phyloP scores from a whole-genome alignment of 1,139 yeast genomes.

The Yamadazyma taylorii region DNA sequence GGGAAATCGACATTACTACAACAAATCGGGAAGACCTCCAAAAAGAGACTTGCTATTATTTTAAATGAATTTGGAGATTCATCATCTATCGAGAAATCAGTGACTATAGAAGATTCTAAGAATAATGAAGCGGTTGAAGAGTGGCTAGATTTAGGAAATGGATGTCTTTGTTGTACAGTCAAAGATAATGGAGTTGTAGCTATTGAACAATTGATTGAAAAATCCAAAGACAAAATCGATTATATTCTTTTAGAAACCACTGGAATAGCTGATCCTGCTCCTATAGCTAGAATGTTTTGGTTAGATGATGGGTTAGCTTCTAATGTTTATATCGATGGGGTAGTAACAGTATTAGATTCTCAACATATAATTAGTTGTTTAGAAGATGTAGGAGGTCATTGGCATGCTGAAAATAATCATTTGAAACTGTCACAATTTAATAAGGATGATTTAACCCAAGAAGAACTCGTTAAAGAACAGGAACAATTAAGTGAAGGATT shows the following conservation, averaged over 20 bases:
- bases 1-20: constrained; percentile 90
- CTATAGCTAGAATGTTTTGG: constrained; percentile 97
- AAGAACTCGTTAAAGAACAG: constrained; percentile 37
- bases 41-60: constrained; percentile 80
- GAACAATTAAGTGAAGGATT: constrained; percentile 44
- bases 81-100: constrained; percentile 82
- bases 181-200: constrained; percentile 94
- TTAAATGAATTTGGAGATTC: constrained; percentile 91
- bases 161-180: constrained; percentile 94
- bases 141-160: constrained; percentile 95
- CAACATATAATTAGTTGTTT: constrained; percentile 66
- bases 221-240: constrained; percentile 74
- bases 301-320: constrained; percentile 85
- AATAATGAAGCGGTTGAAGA: constrained; percentile 66
- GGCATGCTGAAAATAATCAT: constrained; percentile 46
- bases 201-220: constrained; percentile 79
- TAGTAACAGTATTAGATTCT: constrained; percentile 86
- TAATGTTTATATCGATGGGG: constrained; percentile 87
- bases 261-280: constrained; percentile 98
- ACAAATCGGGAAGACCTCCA: constrained; percentile 66
- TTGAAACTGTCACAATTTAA: constrained; percentile 23
- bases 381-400: constrained; percentile 65
- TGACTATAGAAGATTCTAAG: constrained; percentile 68
- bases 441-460: constrained; percentile 24
- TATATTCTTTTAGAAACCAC: constrained; percentile 90